phyloP scores from a whole-genome alignment of 2,329 filamentous ascomycete genomes.

The Metarhizium anisopliae region DNA sequence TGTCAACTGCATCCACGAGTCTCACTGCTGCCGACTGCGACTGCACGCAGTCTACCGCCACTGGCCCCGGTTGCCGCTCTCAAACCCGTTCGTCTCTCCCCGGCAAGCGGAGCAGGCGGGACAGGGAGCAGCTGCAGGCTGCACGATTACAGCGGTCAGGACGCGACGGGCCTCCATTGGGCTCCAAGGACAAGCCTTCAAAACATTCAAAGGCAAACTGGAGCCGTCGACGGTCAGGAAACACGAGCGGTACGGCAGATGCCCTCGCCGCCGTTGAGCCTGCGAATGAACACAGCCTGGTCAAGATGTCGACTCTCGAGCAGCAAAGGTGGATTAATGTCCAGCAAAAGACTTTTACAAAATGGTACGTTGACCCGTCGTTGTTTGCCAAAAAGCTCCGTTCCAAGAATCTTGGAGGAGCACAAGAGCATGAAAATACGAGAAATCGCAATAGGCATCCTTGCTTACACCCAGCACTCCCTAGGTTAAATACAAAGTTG shows the following conservation, averaged over 20 bases:
- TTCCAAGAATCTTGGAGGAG: not conserved
- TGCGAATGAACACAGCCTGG: conserved; percentile 39
- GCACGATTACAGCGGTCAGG: conserved; percentile 36
- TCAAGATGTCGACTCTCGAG: conserved; percentile 55
- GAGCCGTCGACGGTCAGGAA: conserved; percentile 26
- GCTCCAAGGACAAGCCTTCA: conserved; percentile 9
- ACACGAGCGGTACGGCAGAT: conserved; percentile 23
- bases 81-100: not conserved
- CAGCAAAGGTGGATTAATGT: conserved; percentile 66
- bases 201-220: conserved; percentile 10
- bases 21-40: not conserved
- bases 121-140: conserved; percentile 42
- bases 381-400: not conserved
- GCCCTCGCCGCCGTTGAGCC: conserved; percentile 36
- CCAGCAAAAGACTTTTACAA: conserved; percentile 98
- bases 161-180: conserved; percentile 22
- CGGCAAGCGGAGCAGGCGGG: conserved; percentile 20
- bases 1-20: not conserved
- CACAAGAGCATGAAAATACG: not conserved
- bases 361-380: conserved; percentile 49
- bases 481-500: conserved; percentile 92
- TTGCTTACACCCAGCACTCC: not conserved
- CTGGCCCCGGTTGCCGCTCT: conserved; percentile 15
- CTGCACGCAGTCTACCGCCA: conserved; percentile 5
- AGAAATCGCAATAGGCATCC: not conserved